Evolutionary conservation across 345 rosid genomes (phyloP), one percentile per base, ranked within the genome.

Genomic region (Iberis pinnata): DNA sequence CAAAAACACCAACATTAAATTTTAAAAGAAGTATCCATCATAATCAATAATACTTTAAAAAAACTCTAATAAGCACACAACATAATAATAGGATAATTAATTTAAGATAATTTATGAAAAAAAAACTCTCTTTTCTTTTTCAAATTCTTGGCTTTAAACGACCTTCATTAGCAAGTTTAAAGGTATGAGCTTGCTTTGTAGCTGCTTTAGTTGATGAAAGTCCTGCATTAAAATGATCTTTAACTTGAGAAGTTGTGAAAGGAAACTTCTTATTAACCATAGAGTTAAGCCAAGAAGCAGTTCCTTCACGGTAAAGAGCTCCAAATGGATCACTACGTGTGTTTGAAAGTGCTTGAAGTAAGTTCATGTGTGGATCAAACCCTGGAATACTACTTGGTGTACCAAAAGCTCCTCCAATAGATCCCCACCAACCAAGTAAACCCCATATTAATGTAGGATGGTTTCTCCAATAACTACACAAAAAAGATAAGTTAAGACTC

Each of bases 81-180:
- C 8, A 29, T 6, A 26, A 26, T 8, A 26, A 60, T 24, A 60
- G 9, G 72, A 67, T 60, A 48, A 67, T 33, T 46, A 58, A 50
- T 50, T 58, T 7, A 60, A 29, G 61, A 45, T 15, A 13, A 60
- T 44, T 53, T 46, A 53, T 24, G 31, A 46, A 53, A 39, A 15
- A 60, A 47, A 29, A 29, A 7, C 2, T 29, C 36, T 43, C 55
- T 59, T 38, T 45, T 46, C 7, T 5, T 48, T 19, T 19, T 78
- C 71, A 80, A 65, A 57, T 35, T 67, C 67, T 64, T 9, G 76
- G 83, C 77, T 78, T 80, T 73, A 75, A 73, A 26, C 58, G 83
- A 45, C 88, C 97, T 69, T 93, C 92, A 61, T 93, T 93, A 18
- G 97, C 97, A 32, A 83, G 81, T 83, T 76, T 80, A 81, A 93